Percentiles rank a stretch among this genome's conserved stretches.
phyloP scores from a whole-genome alignment of 257 asterid species.

The Solanum pinnatisectum region DNA sequence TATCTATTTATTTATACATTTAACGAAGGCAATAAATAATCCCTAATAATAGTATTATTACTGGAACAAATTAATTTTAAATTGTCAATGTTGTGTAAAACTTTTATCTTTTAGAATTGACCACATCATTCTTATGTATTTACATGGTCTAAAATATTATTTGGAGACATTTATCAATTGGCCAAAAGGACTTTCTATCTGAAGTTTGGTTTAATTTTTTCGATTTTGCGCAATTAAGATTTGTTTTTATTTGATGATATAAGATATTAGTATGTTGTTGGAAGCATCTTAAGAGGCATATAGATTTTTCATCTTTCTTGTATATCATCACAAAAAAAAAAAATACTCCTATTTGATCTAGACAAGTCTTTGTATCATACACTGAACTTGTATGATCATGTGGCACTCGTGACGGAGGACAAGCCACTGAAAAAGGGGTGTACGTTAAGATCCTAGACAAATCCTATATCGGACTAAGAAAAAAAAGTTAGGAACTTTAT shows the following conservation, averaged over 20 bases:
- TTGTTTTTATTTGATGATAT: background rate
- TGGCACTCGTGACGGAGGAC: background rate
- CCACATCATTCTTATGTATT: background rate
- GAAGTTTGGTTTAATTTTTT: background rate
- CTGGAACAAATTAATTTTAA: too few species aligned
- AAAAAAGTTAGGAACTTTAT: background rate
- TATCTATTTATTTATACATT: background rate
- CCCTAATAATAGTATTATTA: too few species aligned
- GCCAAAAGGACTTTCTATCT: background rate
- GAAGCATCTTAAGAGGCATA: background rate
- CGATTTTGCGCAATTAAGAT: background rate
- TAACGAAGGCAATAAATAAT: too few species aligned
- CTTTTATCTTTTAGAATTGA: background rate
- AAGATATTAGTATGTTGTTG: background rate
- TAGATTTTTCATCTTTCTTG: background rate
- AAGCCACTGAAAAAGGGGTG: background rate
- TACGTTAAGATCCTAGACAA: background rate
- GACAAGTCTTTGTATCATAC: background rate
- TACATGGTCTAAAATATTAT: background rate
- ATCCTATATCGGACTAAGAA: background rate
- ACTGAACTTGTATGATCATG: background rate
- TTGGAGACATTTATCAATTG: background rate
- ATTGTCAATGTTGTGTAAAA: background rate
- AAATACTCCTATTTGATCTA: background rate
- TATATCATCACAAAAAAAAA: background rate